phyloP scores from a whole-genome alignment of 495 filamentous ascomycete species.

The Penicillium mononematosum region DNA sequence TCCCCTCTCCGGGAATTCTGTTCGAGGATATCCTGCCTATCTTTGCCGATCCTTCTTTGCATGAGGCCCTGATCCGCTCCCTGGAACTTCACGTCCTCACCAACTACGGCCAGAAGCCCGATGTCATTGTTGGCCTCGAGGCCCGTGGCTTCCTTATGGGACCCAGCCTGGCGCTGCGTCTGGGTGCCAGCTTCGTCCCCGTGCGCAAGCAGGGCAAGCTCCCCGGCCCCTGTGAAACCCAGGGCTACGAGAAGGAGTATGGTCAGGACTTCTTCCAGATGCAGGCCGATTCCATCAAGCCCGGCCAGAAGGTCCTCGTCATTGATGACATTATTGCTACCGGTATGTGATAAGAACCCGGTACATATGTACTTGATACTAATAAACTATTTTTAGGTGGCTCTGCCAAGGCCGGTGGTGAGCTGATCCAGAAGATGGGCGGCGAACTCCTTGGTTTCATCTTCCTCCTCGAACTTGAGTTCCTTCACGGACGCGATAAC shows the following conservation, averaged over 20 bases:
- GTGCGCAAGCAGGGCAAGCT: slow-evolving; percentile 97
- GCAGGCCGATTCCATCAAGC: slow-evolving; percentile 78
- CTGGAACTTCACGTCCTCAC: slow-evolving; percentile 78
- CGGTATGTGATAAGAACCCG: slow-evolving; percentile 54
- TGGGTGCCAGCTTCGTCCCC: slow-evolving; percentile 88
- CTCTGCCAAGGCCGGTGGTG: slow-evolving; percentile 82
- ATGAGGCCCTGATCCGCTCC: slow-evolving; percentile 75
- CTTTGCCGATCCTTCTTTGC: slow-evolving; percentile 76
- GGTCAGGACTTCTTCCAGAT: slow-evolving; percentile 96
- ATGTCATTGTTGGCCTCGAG: slow-evolving; percentile 91
- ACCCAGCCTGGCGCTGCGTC: slow-evolving; percentile 78
- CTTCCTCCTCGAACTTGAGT: slow-evolving; percentile 95
- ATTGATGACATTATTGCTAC: slow-evolving; percentile 99
- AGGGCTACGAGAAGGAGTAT: slow-evolving; percentile 91
- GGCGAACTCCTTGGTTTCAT: slow-evolving; percentile 84
- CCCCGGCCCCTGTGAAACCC: slow-evolving; percentile 80
- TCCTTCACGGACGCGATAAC: slow-evolving; percentile 88
- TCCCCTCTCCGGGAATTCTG: slow-evolving; percentile 88
- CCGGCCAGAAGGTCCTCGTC: slow-evolving; percentile 84
- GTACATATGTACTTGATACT: not conserved
- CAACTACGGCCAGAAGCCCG: slow-evolving; percentile 59
- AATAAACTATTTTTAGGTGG: slow-evolving; percentile 61
- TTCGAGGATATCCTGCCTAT: slow-evolving; percentile 99
- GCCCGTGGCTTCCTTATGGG: slow-evolving; percentile 96
- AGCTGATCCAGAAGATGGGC: slow-evolving; percentile 79